Conservation (phyloP, 441 rosid genomes). For the Euphorbia schlechtendalii region DNA sequence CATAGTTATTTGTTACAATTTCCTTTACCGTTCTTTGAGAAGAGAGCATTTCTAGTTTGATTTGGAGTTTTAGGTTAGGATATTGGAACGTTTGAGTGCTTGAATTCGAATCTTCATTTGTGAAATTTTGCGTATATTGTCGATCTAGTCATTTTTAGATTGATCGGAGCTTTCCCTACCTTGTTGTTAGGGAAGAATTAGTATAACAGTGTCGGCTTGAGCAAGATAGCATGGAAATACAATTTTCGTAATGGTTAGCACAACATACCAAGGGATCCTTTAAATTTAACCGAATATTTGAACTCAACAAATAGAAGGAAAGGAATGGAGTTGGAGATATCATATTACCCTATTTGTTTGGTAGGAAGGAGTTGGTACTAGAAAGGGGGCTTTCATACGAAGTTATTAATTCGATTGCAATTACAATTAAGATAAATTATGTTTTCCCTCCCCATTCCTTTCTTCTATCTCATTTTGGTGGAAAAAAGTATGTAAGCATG, state of each 20-base stretch:
- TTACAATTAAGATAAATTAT: too few species aligned
- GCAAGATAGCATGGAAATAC: too few species aligned
- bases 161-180: neutral
- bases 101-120: neutral
- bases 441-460: too few species aligned
- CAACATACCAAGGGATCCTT: too few species aligned
- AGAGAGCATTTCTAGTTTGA: neutral
- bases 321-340: neutral
- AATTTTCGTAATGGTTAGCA: too few species aligned
- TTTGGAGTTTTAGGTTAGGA: neutral
- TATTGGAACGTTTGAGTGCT: neutral
- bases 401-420: too few species aligned
- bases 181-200: neutral
- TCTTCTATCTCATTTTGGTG: neutral
- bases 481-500: neutral
- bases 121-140: neutral
- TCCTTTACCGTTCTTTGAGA: neutral
- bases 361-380: neutral
- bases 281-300: neutral
- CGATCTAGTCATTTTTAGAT: neutral
- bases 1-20: too few species aligned
- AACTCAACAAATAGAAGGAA: neutral
- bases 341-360: neutral
- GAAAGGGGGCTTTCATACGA: neutral
- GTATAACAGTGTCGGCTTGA: neutral